These are phyloP conservation scores for Mycena leptocephala DNA, from an alignment of 768 basidiomycete species.

Conservation along the genomic window DNA sequence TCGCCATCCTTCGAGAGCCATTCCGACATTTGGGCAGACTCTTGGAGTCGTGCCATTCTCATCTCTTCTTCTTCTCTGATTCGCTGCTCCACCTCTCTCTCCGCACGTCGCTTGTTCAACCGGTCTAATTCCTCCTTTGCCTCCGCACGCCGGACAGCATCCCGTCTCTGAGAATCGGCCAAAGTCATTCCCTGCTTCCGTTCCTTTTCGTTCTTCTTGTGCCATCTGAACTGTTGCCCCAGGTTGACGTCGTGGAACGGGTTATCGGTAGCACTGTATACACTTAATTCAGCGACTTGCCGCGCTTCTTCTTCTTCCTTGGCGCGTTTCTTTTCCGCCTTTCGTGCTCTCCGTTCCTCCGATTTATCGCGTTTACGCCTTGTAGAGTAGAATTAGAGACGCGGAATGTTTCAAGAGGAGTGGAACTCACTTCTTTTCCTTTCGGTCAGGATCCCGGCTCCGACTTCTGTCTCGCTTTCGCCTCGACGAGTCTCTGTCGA, in stretches of 20 bases:
- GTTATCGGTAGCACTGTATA: conserved; percentile 97
- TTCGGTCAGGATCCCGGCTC: conserved; percentile 57
- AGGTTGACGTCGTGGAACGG: conserved; percentile 99
- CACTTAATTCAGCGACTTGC: conserved; percentile 93
- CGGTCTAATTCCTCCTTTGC: conserved; percentile 97
- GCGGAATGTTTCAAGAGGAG: neutral
- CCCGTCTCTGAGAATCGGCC: conserved; percentile 85
- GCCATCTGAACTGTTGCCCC: conserved; percentile 97
- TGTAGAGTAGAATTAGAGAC: conserved; percentile 18
- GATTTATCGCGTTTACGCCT: conserved; percentile 91
- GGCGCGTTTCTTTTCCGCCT: conserved; percentile 89
- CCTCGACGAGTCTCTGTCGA: conserved; percentile 41
- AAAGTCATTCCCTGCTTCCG: conserved; percentile 87
- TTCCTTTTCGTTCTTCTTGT: conserved; percentile 98
- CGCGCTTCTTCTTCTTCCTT: conserved; percentile 93
- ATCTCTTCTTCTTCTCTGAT: conserved; percentile 95
- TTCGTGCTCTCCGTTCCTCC: conserved; percentile 88
- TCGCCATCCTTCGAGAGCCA: conserved; percentile 98
- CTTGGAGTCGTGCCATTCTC: conserved; percentile 89
- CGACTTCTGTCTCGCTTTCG: conserved; percentile 54
- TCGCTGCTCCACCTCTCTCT: conserved; percentile 91
- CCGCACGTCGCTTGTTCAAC: conserved; percentile 90
- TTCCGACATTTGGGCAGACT: conserved; percentile 98
- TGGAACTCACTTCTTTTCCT: conserved; percentile 64
- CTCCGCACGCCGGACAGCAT: conserved; percentile 87